Conservation (phyloP, 345 rosid species). For the Hevea brasiliensis region DNA sequence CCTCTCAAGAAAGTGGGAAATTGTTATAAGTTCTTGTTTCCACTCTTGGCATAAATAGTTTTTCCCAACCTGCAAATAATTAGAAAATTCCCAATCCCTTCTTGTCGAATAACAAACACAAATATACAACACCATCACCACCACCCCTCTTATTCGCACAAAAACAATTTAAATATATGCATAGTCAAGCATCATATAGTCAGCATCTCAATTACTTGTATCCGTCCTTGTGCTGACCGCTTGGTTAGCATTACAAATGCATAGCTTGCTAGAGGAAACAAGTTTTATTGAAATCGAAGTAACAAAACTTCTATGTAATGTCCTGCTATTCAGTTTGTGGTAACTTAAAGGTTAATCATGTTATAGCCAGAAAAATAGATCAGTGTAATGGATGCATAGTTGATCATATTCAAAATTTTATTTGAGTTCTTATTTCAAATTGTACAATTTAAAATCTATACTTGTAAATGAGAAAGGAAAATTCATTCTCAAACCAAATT, state of each 20-base stretch:
- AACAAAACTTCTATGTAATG: background rate
- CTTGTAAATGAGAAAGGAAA: too few species aligned
- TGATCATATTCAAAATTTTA: too few species aligned
- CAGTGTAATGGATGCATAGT: too few species aligned
- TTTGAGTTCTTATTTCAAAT: too few species aligned
- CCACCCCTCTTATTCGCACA: background rate
- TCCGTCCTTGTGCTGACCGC: background rate
- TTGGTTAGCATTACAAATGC: background rate
- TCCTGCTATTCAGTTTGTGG: background rate
- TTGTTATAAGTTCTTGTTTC: conserved; percentile 97
- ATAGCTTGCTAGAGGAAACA: background rate
- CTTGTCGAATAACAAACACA: background rate
- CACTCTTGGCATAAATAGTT: conserved; percentile 87
- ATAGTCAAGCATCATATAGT: too few species aligned
- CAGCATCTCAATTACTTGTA: too few species aligned
- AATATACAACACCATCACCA: background rate
- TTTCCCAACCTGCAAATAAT: conserved; percentile 86
- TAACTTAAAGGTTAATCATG: too few species aligned
- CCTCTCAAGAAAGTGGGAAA: conserved; percentile 87
- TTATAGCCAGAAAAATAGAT: too few species aligned
- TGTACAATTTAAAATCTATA: too few species aligned
- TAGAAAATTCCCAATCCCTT: background rate
- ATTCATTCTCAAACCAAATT: too few species aligned
- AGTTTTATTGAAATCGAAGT: background rate
- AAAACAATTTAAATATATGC: too few species aligned